phyloP scores from a whole-genome alignment of 2,329 filamentous ascomycete species.

The Arthrobotrys entomopaga region DNA sequence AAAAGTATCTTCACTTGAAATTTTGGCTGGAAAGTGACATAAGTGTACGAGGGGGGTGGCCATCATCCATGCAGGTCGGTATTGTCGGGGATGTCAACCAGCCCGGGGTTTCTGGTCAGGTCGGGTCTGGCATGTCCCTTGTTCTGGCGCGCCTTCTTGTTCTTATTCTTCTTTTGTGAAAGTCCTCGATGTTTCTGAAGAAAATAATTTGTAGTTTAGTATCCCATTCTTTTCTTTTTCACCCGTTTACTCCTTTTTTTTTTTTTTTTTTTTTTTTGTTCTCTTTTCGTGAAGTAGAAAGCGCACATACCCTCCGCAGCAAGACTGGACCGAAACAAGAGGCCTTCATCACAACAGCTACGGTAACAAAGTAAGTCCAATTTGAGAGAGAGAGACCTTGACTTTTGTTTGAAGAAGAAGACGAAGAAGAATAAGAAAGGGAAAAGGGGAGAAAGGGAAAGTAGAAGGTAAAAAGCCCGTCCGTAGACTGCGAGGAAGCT shows the following conservation, averaged over 20 bases:
- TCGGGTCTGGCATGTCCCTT: conserved; percentile 11
- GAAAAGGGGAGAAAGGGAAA: background rate
- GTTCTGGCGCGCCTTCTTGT: conserved; percentile 34
- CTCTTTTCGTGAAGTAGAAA: conserved; percentile 21
- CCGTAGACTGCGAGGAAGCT: background rate
- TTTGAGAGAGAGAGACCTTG: no score
- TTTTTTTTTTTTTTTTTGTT: conserved; percentile 16
- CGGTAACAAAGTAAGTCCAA: no score
- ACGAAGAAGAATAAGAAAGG: background rate
- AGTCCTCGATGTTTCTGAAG: background rate
- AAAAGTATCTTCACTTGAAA: background rate
- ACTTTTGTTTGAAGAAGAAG: background rate
- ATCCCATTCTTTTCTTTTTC: conserved; percentile 32
- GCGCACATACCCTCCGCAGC: conserved; percentile 7
- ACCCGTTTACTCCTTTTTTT: conserved; percentile 50
- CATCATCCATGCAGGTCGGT: no score
- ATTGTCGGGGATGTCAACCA: background rate
- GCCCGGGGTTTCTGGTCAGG: background rate
- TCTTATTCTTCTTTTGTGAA: conserved; percentile 14
- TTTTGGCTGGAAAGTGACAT: conserved; percentile 9
- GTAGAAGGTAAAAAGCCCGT: background rate
- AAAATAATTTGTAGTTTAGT: background rate
- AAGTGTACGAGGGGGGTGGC: no score
- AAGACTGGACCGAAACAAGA: no score
- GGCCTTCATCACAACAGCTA: no score